Conservation (phyloP, 345 rosid genomes). For the Populus simonii region DNA sequence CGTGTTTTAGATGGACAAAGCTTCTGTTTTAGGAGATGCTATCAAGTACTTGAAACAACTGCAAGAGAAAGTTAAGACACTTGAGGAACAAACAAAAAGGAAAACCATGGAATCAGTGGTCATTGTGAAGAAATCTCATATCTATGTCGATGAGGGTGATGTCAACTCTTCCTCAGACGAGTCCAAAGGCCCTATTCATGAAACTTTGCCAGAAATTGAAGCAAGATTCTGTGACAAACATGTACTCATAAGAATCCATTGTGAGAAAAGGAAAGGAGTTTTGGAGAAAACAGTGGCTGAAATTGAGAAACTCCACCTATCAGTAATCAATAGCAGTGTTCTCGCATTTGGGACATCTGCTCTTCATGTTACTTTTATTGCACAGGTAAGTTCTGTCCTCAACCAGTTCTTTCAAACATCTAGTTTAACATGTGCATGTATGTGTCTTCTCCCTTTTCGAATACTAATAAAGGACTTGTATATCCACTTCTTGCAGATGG, state of each 20-base stretch:
- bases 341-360: slow-evolving; percentile 66
- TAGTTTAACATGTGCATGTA: neutral
- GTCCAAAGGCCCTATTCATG: slow-evolving; percentile 29
- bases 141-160: slow-evolving; percentile 35
- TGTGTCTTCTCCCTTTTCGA: neutral
- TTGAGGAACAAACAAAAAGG: slow-evolving; percentile 66
- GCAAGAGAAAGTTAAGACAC: slow-evolving; percentile 65
- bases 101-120: slow-evolving; percentile 66
- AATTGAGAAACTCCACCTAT: slow-evolving; percentile 57
- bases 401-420: neutral
- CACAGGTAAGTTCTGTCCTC: slow-evolving; percentile 50
- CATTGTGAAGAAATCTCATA: slow-evolving; percentile 63
- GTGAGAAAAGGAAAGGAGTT: slow-evolving; percentile 66
- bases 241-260: slow-evolving; percentile 71
- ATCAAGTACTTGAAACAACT: slow-evolving; percentile 76
- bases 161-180: slow-evolving; percentile 31
- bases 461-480: neutral
- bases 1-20: slow-evolving; percentile 74
- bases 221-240: slow-evolving; percentile 62
- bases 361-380: slow-evolving; percentile 64
- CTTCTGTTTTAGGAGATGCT: slow-evolving; percentile 89
- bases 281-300: slow-evolving; percentile 56
- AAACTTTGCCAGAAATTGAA: slow-evolving; percentile 71
- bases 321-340: slow-evolving; percentile 54
- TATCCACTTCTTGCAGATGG: slow-evolving; percentile 52